Conservation (phyloP, 2,329 filamentous ascomycete species). For the Stenocarpella maydis region DNA sequence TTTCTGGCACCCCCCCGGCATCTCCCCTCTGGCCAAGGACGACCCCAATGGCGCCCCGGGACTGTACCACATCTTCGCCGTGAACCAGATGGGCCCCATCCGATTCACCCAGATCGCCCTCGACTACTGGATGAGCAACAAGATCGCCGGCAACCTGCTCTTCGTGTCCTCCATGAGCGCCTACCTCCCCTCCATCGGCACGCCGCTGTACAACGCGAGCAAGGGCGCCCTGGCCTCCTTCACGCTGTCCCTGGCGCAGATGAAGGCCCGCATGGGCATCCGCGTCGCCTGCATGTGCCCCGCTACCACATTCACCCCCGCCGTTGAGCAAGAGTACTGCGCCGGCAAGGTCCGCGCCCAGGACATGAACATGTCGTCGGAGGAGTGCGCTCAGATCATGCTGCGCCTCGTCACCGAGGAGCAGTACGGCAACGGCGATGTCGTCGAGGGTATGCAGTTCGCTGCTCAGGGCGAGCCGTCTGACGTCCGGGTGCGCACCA, state of each 20-base stretch:
- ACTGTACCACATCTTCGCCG: conserved; percentile 37
- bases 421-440: conserved; percentile 30
- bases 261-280: conserved; percentile 29
- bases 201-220: conserved; percentile 36
- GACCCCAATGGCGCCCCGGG: conserved; percentile 35
- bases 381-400: conserved; percentile 33
- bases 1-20: conserved; percentile 40
- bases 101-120: conserved; percentile 40
- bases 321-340: conserved; percentile 31
- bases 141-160: conserved; percentile 30
- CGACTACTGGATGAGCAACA: conserved; percentile 37
- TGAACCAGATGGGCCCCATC: conserved; percentile 39
- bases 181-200: conserved; percentile 28
- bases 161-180: conserved; percentile 19
- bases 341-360: conserved; percentile 27
- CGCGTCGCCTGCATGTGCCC: conserved; percentile 33
- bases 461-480: conserved; percentile 17
- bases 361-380: conserved; percentile 34
- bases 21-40: conserved; percentile 36
- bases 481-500: conserved; percentile 28
- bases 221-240: conserved; percentile 38
- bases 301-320: conserved; percentile 31
- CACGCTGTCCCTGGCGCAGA: conserved; percentile 32
- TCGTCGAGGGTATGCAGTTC: conserved; percentile 35
- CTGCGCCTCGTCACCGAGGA: conserved; percentile 30